Evolutionary conservation across 495 filamentous ascomycete genomes (phyloP), one percentile per base, ranked within the genome.

Genomic region (Neurospora tetraspora): DNA sequence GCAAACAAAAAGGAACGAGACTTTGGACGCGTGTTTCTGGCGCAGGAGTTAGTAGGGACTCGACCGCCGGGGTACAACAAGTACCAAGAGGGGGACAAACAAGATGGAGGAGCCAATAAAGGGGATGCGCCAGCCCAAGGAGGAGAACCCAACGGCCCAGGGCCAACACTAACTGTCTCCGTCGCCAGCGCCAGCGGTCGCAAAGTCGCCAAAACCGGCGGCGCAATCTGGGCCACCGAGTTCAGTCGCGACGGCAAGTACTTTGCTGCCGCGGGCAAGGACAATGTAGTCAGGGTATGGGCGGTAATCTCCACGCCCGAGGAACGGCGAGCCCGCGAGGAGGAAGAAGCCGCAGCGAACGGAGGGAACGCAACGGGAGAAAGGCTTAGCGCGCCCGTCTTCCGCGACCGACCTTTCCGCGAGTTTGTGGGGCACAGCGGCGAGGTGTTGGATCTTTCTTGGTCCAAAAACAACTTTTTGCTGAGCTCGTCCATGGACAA

Each of bases 381-480:
- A 71, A 88, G 88, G 73, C 83, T 98, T 74, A 94, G 91, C 77
- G 96, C 96, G 42, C 96, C 94, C 7, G 94, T 98, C n/a, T 98
- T 99, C 80, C 88, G 89, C 76, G 84, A 87, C 20, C 91, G 91
- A 77, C 92, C 94, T 2, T 77, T 92, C 6, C 88, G 90, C 70
- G 91, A 96, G 77, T 97, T 96, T 77, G 83, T 89, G 71, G 94
- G 94, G 0, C 96, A 99, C 78, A 92, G 89, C 0, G 91, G 91
- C 8, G 94, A 94, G 78, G 89, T 99, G 6, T 82, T 99, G 75
- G 95, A 97, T 77, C 77, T 99, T 42, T 97, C 93, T 80, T 99
- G 96, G 95, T 97, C 94, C 83, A 99, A 99, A 87, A 99, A 99
- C 78, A 97, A 97, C 76, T 99, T 99, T 75, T 84, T 99, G 70